These are phyloP conservation scores for Myxozyma mucilagina DNA, from an alignment of 805 yeast species.

Conservation along the genomic window DNA sequence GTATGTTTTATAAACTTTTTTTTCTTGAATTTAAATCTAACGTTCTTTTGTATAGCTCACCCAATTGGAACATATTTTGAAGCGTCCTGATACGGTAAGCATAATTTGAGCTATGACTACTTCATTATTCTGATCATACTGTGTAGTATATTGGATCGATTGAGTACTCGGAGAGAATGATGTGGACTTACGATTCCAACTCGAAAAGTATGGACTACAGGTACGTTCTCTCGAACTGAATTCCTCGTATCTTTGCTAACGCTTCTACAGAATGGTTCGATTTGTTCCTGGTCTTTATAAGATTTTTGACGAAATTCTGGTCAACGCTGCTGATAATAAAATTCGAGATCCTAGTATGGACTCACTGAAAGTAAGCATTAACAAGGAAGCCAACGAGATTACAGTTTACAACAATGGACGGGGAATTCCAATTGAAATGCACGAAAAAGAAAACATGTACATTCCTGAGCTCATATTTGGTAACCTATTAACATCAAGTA, in stretches of 20 bases:
- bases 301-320: conserved; percentile 94
- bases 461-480: conserved; percentile 97
- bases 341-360: conserved; percentile 92
- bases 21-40: neutral
- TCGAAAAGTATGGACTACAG: conserved; percentile 54
- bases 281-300: conserved; percentile 96
- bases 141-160: conserved; percentile 80
- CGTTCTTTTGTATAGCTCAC: conserved; percentile 50
- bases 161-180: conserved; percentile 71
- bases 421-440: conserved; percentile 95
- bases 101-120: neutral
- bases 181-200: conserved; percentile 83
- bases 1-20: neutral
- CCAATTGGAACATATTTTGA: conserved; percentile 92
- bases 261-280: conserved; percentile 53
- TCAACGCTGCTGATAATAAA: conserved; percentile 98
- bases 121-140: neutral
- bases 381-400: conserved; percentile 70
- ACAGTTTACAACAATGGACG: conserved; percentile 88
- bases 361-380: conserved; percentile 76
- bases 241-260: conserved; percentile 1
- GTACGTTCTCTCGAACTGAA: conserved; percentile 4
- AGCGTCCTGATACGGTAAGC: conserved; percentile 83
- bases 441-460: conserved; percentile 82
- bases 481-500: conserved; percentile 88